These are phyloP conservation scores for Scenedesmus sp. DNA, from an alignment of 163 green algal genomes.

Conservation along the genomic window DNA sequence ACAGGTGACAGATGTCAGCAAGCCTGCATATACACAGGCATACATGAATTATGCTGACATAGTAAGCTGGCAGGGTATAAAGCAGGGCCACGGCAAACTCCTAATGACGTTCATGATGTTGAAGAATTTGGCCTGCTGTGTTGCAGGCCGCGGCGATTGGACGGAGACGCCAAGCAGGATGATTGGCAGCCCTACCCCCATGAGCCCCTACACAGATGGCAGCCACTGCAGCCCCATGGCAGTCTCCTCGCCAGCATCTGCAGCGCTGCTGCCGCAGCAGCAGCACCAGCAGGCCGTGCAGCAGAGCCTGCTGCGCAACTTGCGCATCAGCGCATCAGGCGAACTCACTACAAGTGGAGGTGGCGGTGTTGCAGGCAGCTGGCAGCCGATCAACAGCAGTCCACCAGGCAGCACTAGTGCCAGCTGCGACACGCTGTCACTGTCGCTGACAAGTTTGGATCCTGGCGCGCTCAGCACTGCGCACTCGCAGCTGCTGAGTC, in stretches of 20 bases:
- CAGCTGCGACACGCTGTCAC: background rate
- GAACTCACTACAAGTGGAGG: background rate
- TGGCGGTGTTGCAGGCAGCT: background rate
- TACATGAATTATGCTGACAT: background rate
- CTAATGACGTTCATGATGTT: background rate
- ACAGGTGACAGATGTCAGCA: background rate
- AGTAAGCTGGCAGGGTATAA: too few species aligned
- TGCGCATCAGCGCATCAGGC: background rate
- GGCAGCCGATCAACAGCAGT: background rate
- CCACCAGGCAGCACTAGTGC: background rate
- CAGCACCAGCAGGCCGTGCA: background rate
- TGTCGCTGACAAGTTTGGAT: background rate
- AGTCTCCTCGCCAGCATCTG: background rate
- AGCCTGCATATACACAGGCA: background rate
- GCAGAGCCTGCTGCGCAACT: background rate
- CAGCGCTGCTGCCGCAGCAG: constrained; percentile 11
- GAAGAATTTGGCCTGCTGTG: background rate
- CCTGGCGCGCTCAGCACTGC: background rate
- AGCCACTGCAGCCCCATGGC: constrained; percentile 15
- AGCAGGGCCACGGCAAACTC: too few species aligned
- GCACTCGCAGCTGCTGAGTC: constrained; percentile 14
- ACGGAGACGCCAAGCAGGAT: constrained; percentile 6
- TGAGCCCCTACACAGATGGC: background rate
- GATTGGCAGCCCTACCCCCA: background rate
- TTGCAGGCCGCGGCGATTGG: background rate